Evolutionary conservation across 2,329 filamentous ascomycete genomes (phyloP), one percentile per base, ranked within the genome.

Genomic region (Endoconidiophora polonica): DNA sequence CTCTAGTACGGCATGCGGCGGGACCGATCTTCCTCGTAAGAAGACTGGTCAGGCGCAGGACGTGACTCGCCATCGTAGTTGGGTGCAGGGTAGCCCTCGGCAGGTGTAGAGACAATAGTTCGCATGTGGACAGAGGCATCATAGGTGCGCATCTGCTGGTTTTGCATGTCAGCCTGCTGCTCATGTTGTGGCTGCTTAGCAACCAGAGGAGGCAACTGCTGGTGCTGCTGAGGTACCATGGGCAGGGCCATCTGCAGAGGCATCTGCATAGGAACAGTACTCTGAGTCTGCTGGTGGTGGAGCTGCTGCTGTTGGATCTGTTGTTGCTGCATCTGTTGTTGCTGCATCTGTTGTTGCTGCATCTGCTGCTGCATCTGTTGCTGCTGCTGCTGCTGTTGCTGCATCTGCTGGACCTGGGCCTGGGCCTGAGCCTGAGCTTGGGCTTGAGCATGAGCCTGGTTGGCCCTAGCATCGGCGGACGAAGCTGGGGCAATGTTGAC

Each of bases 1-100:
- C n/a, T 20, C 37, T 49, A 44, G 40, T 49, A 49, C 39, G 42
- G 47, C 24, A 36, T 42, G 5, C 47, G 47, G 40, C 47, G 47
- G 18, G 43, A 14, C 14, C 47, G 47, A 16, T 49, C 47, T 2
- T 49, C 47, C 12, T 49, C 47, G 18, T 49, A 49, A 18, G 43
- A 18, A 12, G 47, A 49, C 24, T 40, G 47, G 12, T 49, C 47
- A 18, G 47, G 16, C 39, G 43, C 33, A 4, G 47, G 12, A 18
- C 47, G 47, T 9, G 47, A 24, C 18, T 49, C 47, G 5, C 12
- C 12, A 33, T 33, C 29, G 4, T 33, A 33, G 29, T 33, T 33
- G 29, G 29, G 7, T 12, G 6, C 12, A 9, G 29, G 29, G 9
- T 43, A 33, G 40, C 20, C 38, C 6, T 49, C 47, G 16, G 37